Evolutionary conservation across 768 basidiomycete genomes (phyloP), one percentile per base, ranked within the genome.

Genomic region (Termitomyces sp.): DNA sequence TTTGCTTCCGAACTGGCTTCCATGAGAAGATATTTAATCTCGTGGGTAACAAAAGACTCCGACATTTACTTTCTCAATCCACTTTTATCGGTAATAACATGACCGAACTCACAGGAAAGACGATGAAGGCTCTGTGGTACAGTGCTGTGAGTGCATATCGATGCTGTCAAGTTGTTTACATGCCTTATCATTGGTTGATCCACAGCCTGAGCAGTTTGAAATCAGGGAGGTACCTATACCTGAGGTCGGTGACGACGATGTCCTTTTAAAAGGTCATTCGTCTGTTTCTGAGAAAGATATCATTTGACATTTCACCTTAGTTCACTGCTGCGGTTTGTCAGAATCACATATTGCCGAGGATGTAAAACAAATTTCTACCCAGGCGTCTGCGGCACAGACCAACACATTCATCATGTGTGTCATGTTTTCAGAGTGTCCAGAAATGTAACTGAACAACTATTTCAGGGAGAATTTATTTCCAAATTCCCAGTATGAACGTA

Each of bases 41-140:
- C 52, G 9, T 30, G 35, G 42, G 18, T 13, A 51, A 22, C 30
- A 16, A 26, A 24, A 2, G 9, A 26, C 3, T 28, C 46, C 8
- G 20, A 28, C 28, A 28, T 30, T 9, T 40, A 26, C 20, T 48
- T 28, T 22, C 22, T 28, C 48, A 20, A 32, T 38, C 50, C n/a
- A 24, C 9, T 22, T 22, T 52, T 14, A 22, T 18, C 44, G 36
- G 40, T 20, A 33, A 54, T 38, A 64, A n/a, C 65, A 82, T 83
- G 81, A 71, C 80, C 38, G 68, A 80, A 66, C 53, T 64, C 45
- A 52, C 58, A 35, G 65, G 58, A 48, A 79, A 75, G 65, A 78
- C 75, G 16, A 88, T 88, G 86, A 80, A 79, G 68, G 87, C 86
- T 13, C 70, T 88, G 66, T 87, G 77, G 73, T 88, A 88, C 72